These are phyloP conservation scores for Chaetomiaceae sp. DNA, from an alignment of 2,329 filamentous ascomycete species.

Conservation along the genomic window DNA sequence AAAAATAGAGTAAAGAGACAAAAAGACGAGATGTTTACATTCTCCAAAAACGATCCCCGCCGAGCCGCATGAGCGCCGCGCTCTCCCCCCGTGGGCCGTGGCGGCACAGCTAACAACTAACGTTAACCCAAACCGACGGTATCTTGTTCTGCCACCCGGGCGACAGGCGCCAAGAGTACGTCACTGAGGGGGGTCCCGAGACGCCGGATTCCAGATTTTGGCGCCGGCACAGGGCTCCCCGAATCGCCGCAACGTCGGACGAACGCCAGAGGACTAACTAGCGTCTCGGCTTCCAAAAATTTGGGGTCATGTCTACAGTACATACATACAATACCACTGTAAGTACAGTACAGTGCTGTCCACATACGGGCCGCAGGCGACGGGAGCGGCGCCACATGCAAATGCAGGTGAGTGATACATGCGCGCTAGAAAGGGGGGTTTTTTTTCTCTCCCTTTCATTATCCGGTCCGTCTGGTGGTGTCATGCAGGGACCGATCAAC, in stretches of 20 bases:
- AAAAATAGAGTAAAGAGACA: not conserved
- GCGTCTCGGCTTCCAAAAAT: not conserved
- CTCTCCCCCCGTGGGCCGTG: not conserved
- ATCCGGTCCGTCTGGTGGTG: too few species aligned
- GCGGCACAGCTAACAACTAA: not conserved
- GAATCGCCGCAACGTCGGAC: too few species aligned
- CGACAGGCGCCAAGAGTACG: conserved; percentile 11
- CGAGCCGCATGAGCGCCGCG: too few species aligned
- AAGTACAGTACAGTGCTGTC: too few species aligned
- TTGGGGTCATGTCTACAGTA: too few species aligned
- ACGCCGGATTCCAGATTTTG: conserved; percentile 9
- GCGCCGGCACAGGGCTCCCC: not conserved
- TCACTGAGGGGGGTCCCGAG: conserved; percentile 7
- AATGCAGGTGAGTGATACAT: too few species aligned
- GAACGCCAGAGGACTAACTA: too few species aligned
- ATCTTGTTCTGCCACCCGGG: conserved; percentile 12
- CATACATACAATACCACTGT: too few species aligned
- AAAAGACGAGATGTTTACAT: not conserved
- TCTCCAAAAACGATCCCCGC: not conserved
- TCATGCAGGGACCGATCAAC: too few species aligned
- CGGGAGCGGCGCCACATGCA: not conserved
- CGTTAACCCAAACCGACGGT: not conserved
- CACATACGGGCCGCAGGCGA: not conserved
- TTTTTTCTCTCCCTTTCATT: too few species aligned
- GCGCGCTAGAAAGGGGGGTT: too few species aligned